These are phyloP conservation scores for Sutorius australiensis DNA, from an alignment of 768 basidiomycete genomes.

Conservation along the genomic window DNA sequence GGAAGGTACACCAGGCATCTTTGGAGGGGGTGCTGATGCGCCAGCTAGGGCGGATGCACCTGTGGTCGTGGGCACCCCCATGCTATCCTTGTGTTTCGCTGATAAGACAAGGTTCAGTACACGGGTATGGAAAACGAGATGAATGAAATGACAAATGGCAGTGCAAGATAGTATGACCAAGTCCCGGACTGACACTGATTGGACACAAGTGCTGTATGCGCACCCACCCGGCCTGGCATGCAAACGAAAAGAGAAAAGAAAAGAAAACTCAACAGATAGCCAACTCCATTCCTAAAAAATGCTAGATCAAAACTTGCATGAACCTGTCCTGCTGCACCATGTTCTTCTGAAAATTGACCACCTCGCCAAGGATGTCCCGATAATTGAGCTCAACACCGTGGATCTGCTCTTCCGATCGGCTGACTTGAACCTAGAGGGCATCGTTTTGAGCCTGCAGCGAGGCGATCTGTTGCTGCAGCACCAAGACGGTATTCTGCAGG, in stretches of 20 bases:
- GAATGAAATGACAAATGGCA: background rate
- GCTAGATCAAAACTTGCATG: conserved; percentile 77
- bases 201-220: too few species aligned
- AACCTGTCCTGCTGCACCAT: conserved; percentile 83
- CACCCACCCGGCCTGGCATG: too few species aligned
- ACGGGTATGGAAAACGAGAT: background rate
- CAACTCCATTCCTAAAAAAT: conserved; percentile 65
- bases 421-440: conserved; percentile 27
- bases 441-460: conserved; percentile 30
- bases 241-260: background rate
- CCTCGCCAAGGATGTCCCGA: conserved; percentile 64
- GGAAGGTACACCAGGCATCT: conserved; percentile 17
- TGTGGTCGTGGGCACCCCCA: conserved; percentile 8
- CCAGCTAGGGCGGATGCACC: conserved; percentile 11
- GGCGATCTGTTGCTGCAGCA: conserved; percentile 28
- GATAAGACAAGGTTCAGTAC: conserved; percentile 6
- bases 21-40: conserved; percentile 10
- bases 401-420: conserved; percentile 47
- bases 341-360: conserved; percentile 68
- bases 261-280: conserved; percentile 14
- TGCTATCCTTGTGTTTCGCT: conserved; percentile 26
- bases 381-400: conserved; percentile 60
- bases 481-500: conserved; percentile 24
- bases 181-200: background rate
- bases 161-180: background rate